Base-by-base conservation (phyloP, 768 basidiomycete genomes). In the Agaricus sinodeliciosus region DNA sequence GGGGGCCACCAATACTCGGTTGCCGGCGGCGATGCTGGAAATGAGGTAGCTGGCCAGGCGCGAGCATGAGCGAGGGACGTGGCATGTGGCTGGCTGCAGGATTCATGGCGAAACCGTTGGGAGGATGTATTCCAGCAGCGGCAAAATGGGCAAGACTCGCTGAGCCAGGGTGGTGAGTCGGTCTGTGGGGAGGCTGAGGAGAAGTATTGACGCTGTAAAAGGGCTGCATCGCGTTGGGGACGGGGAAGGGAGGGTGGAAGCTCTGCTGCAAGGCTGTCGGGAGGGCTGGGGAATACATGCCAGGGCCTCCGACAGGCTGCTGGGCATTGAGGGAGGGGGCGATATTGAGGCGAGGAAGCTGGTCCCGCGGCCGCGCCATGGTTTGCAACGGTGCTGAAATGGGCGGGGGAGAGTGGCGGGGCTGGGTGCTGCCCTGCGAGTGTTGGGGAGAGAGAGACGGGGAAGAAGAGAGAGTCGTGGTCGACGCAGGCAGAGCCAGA, bases 1-100 rank as follows among this genome's bases (percentile, higher is more conserved):
- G 90, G n/a, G 90, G 90, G 6, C 90, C 90, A 11, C 90, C 90
- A 39, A 87, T 80, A 63, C 84, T 88, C 41, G 85, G 77, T 52
- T 87, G 79, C 16, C 58, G 51, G 37, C 55, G 58, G 51, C 85
- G 71, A 26, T 77, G 79, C 6, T 78, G 76, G 58, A 81, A 84
- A 2, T 78, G 81, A 40, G 65, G 72, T 22, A 66, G 73, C 55
- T 70, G 73, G 49, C 64, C 72, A 48, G 60, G 66, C 19, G 63
- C 67, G 0, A 75, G 59, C 61, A 78, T 70, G 56, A 84, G 69
- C 1, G 75, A 76, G 43, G 72, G 70, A 44, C 78, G 69, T 52
- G 84, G 71, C 63, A 85, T 80, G 58, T 74, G 77, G 55, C 76
- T 70, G n/a, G 69, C 66, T 26, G 85, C 68, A 37, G 87, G 85